Evolutionary conservation across 2,329 filamentous ascomycete species (phyloP), one percentile per base, ranked within the genome.

Genomic region (Penicillium hordei): DNA sequence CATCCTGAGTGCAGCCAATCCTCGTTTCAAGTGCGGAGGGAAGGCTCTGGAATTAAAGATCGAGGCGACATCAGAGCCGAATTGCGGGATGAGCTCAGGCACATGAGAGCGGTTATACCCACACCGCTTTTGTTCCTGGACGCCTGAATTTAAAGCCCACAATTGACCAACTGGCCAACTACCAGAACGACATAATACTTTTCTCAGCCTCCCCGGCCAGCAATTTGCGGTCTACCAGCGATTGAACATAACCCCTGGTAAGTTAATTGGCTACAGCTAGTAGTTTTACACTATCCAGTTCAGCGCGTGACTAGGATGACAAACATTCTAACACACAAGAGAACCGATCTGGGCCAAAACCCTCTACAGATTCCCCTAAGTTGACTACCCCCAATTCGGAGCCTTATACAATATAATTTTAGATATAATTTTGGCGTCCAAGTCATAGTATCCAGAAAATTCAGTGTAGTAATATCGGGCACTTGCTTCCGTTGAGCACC

Each of bases 51-150:
- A 40, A 29, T 46, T 52, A n/a, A 44, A 40, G 40, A 52, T 48
- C 49, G 34, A 52, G 33, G 43, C 42, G 29, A 44, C 25, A 45
- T 36, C 15, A 45, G 10, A 31, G 38, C 46, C 42, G 42, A 46
- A 48, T n/a, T 46, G 55, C 55, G 55, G 55, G 55, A 57, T 48
- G 42, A 52, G 55, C 40, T 53, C 39, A 39, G 49, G 29, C 48
- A 44, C 55, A 23, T 23, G 23, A 34, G 27, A 33, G 33, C 36
- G 27, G 39, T 25, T 48, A 48, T 5, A 44, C 15, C 44, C n/a
- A 57, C 55, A 57, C 55, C 55, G 55, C 55, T 21, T 44, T 57
- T 39, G 21, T 13, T 4, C 5, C 8, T 36, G 0, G 12, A 2
- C 8, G 29, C 45, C 52, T 43, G 21, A n/a, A 19, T 29, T 21